Conservation (phyloP, 2,329 filamentous ascomycete species). For the Rhexocercosporidium sp. region DNA sequence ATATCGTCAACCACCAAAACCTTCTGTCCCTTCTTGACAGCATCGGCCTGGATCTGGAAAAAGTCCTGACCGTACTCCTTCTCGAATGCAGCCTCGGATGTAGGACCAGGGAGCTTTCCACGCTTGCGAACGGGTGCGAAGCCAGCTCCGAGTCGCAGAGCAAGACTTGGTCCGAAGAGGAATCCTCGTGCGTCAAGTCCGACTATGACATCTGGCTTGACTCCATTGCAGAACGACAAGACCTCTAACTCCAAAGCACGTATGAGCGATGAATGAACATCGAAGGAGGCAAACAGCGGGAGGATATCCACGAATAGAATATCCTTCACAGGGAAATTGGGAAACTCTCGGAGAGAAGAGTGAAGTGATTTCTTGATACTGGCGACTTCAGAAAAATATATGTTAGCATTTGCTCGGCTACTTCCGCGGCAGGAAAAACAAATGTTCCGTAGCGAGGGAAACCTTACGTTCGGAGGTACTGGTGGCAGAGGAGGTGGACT, state of each 20-base stretch:
- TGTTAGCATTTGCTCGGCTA: neutral
- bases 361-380: conserved; percentile 71
- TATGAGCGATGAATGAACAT: conserved; percentile 77
- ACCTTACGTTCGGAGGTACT: conserved; percentile 36
- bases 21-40: conserved; percentile 83
- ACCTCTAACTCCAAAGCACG: conserved; percentile 86
- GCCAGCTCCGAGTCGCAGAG: conserved; percentile 78
- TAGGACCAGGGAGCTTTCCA: conserved; percentile 93
- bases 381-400: conserved; percentile 33
- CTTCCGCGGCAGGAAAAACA: neutral
- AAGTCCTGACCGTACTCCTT: conserved; percentile 97
- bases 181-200: conserved; percentile 95
- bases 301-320: conserved; percentile 99
- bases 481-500: conserved; percentile 41
- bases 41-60: conserved; percentile 93
- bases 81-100: conserved; percentile 82
- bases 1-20: conserved; percentile 97
- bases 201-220: conserved; percentile 85
- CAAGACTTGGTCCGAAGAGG: conserved; percentile 89
- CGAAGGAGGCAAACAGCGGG: conserved; percentile 84
- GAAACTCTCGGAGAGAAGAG: conserved; percentile 79
- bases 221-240: conserved; percentile 61
- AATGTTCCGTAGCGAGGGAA: neutral
- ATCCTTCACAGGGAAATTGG: conserved; percentile 89
- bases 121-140: conserved; percentile 95